Evolutionary conservation across 768 basidiomycete species (phyloP).

Genomic region (Lanmaoa rubissima): DNA sequence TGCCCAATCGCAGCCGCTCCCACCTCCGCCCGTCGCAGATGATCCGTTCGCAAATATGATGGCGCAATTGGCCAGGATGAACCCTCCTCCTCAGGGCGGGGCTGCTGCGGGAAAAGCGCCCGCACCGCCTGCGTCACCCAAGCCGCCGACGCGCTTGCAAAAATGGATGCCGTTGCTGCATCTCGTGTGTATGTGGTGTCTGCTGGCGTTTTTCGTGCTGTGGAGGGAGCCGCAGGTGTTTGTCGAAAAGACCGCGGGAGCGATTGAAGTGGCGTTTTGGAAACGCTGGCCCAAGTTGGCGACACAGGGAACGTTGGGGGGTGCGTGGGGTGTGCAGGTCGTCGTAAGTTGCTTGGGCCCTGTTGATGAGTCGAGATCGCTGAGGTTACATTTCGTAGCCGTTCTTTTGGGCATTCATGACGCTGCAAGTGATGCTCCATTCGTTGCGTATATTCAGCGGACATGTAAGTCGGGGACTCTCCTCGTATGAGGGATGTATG

Average conservation of each 20-base stretch:
- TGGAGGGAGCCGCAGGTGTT: constrained; percentile 60
- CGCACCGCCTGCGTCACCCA: constrained; percentile 16
- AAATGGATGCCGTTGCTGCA: constrained; percentile 68
- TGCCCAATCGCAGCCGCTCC: constrained; percentile 9
- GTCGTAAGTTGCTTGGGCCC: constrained; percentile 44
- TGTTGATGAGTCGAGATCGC: neutral
- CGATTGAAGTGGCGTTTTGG: constrained; percentile 43
- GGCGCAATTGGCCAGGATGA: constrained; percentile 26
- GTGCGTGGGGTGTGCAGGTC: constrained; percentile 49
- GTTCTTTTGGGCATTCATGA: constrained; percentile 81
- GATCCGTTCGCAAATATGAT: constrained; percentile 51
- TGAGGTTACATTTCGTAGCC: constrained; percentile 43
- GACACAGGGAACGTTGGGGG: constrained; percentile 34
- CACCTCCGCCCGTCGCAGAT: constrained; percentile 23
- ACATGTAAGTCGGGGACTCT: constrained; percentile 46
- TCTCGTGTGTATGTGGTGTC: constrained; percentile 56
- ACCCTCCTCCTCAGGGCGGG: constrained; percentile 18
- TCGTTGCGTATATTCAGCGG: constrained; percentile 70
- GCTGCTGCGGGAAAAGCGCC: constrained; percentile 28
- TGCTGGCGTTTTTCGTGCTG: constrained; percentile 68
- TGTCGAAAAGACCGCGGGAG: constrained; percentile 35
- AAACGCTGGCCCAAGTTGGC: constrained; percentile 62
- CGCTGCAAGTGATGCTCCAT: constrained; percentile 68
- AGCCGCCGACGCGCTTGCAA: constrained; percentile 48
- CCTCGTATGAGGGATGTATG: neutral